Conservation (phyloP, 257 asterid genomes). For the Nicotiana paniculata region DNA sequence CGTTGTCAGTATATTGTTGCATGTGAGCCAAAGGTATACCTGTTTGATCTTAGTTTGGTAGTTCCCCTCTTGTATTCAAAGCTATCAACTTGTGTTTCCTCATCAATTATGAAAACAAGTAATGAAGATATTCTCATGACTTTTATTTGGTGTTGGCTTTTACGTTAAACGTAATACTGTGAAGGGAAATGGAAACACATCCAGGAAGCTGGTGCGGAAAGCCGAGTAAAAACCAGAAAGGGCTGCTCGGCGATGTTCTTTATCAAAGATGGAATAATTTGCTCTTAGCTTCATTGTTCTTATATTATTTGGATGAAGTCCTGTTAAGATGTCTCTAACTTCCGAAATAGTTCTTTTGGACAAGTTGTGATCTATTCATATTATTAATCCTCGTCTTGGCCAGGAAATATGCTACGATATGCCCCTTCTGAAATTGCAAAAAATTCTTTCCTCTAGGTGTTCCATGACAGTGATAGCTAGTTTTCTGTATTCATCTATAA, state of each 20-base stretch:
- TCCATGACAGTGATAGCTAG: neutral
- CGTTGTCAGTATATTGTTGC: conserved; percentile 96
- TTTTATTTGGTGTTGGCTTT: neutral
- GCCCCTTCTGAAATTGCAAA: neutral
- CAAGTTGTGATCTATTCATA: neutral
- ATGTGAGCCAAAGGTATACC: conserved; percentile 88
- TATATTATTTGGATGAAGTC: neutral
- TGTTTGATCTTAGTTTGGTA: conserved; percentile 1
- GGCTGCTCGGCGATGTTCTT: neutral
- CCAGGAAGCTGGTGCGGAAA: neutral
- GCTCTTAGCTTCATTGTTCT: conserved; percentile 2
- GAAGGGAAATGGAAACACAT: neutral
- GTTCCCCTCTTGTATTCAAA: neutral
- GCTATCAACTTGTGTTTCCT: neutral
- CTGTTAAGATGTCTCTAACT: neutral
- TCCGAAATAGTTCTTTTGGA: neutral
- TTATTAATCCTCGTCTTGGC: neutral
- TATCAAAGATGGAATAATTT: neutral
- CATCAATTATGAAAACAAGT: neutral
- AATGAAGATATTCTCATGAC: neutral
- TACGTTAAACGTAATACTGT: neutral
- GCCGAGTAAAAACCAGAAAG: neutral
- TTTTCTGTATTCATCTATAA: neutral
- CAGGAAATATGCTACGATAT: neutral
- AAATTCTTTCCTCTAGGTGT: neutral